Percentiles rank a stretch among this genome's conserved stretches.
Evolutionary conservation across 805 yeast genomes (phyloP).

Genomic region (Starmerella cellae): DNA sequence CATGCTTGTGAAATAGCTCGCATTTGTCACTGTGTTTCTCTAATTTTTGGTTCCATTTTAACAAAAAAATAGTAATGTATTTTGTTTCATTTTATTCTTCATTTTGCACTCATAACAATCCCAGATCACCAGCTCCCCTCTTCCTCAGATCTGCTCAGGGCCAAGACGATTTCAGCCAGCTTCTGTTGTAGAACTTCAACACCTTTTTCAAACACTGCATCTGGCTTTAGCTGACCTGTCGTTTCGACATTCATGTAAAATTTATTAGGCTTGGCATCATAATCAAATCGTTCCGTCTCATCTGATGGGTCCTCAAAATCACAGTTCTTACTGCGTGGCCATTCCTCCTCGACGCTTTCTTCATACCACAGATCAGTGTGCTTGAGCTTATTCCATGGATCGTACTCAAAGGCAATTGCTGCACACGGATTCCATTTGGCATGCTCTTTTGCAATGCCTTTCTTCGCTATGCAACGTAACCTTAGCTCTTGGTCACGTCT

Average conservation of each 20-base stretch:
- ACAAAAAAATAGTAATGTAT: too few relatives aligned
- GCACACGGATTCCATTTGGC: constrained; percentile 98
- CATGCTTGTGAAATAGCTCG: background rate
- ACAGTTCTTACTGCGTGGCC: constrained; percentile 83
- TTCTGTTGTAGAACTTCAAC: constrained; percentile 77
- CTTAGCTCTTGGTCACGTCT: constrained; percentile 85
- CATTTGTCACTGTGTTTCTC: too few relatives aligned
- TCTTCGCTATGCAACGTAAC: constrained; percentile 86
- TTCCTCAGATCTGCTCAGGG: constrained; percentile 32
- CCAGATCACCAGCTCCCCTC: constrained; percentile 17
- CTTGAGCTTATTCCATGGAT: constrained; percentile 95
- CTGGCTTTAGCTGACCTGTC: constrained; percentile 76
- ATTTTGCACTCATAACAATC: too few relatives aligned
- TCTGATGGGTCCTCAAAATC: constrained; percentile 95
- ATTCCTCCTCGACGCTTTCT: constrained; percentile 71
- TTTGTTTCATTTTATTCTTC: too few relatives aligned
- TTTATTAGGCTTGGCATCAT: constrained; percentile 62
- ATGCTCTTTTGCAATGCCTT: constrained; percentile 94
- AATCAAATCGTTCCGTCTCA: constrained; percentile 77
- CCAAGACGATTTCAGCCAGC: constrained; percentile 72
- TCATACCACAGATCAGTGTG: constrained; percentile 97
- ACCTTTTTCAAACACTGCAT: constrained; percentile 77
- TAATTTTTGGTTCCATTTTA: too few relatives aligned
- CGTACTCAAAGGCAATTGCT: constrained; percentile 92
- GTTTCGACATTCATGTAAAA: constrained; percentile 88